Evolutionary conservation across 2,329 filamentous ascomycete species (phyloP).

Genomic region (Alternaria viburni): DNA sequence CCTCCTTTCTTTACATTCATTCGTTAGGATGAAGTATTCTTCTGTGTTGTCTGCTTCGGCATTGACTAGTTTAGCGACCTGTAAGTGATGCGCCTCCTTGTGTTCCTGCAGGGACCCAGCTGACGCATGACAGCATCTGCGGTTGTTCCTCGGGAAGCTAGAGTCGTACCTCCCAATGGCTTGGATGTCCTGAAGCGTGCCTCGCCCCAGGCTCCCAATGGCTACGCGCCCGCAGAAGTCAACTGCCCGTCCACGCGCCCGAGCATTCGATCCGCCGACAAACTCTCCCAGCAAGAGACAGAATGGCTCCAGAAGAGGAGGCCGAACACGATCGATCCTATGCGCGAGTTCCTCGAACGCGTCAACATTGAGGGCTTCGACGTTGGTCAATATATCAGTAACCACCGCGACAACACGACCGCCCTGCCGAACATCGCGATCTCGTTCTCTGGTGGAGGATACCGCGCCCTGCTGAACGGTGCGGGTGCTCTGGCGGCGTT

Average conservation of each 20-base stretch:
- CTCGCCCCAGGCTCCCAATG: conserved; percentile 64
- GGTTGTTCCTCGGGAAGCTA: conserved; percentile 27
- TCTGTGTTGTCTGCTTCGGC: conserved; percentile 37
- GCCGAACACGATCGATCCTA: conserved; percentile 74
- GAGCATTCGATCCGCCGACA: conserved; percentile 67
- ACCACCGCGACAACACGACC: conserved; percentile 60
- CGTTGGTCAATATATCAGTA: conserved; percentile 72
- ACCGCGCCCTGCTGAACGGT: conserved; percentile 83
- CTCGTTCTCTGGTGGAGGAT: conserved; percentile 83
- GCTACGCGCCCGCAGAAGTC: conserved; percentile 73
- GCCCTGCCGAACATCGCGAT: conserved; percentile 73
- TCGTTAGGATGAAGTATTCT: conserved; percentile 35
- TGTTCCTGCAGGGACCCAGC: conserved; percentile 3
- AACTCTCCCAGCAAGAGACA: conserved; percentile 72
- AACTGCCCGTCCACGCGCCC: conserved; percentile 75
- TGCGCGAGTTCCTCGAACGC: conserved; percentile 74
- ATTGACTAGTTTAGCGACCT: conserved; percentile 35
- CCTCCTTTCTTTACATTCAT: not conserved
- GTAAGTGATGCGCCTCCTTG: conserved; percentile 25
- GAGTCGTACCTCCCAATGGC: conserved; percentile 23
- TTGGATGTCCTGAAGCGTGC: conserved; percentile 48
- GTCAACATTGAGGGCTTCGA: conserved; percentile 81
- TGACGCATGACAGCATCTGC: conserved; percentile 39
- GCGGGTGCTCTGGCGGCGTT: conserved; percentile 81
- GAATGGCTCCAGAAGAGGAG: conserved; percentile 76